Evolutionary conservation across 371 early-diverging fungal species (phyloP), one percentile per base, ranked within the genome.

Genomic region (Blastocladiella emersonii): DNA sequence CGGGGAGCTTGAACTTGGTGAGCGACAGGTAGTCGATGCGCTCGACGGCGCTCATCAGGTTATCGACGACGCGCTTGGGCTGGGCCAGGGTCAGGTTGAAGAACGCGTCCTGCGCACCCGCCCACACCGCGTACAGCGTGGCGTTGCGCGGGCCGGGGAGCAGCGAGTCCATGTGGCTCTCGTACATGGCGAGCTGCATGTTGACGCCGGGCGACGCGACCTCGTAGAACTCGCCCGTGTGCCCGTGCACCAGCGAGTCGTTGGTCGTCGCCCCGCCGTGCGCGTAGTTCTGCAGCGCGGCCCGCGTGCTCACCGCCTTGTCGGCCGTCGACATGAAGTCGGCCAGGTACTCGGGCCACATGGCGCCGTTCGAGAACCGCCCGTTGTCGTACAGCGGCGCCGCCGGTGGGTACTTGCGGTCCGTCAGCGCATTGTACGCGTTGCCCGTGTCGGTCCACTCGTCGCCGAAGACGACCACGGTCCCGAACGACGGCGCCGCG

Each of bases 401-500:
- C 10, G 69, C 12, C 23, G 66, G 41, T 3, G 65, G 61, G 53
- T 60, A 66, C 21, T 13, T 36, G 5, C 51, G 39, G 25, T 62
- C 60, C 23, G 64, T 66, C 30, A 64, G 48, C 36, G n/a, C n/a
- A n/a, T 57, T 53, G 62, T 48, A 66, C 32, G 49, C 56, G 35
- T 68, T 65, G 19, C 71, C 71, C 1, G 48, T 61, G 65, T 71
- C 71, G 13, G 64, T 64, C 64, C 63, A 64, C 23, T 34, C 34
- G 65, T 71, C 71, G 43, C 71, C 71, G 35, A 68, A 67, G 55
- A 27, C 56, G 30, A 65, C 65, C 37, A 65, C 8, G 48, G 17
- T 10, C 21, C 8, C 32, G 30, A 51, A 51, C n/a, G n/a, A n/a
- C n/a, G n/a, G n/a, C n/a, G n/a, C n/a, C n/a, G n/a, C n/a, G n/a